A percentile compares a stretch with the other conserved stretches of the same genome.
phyloP scores from a whole-genome alignment of 306 rosid genomes.

The Bauhinia variegata region DNA sequence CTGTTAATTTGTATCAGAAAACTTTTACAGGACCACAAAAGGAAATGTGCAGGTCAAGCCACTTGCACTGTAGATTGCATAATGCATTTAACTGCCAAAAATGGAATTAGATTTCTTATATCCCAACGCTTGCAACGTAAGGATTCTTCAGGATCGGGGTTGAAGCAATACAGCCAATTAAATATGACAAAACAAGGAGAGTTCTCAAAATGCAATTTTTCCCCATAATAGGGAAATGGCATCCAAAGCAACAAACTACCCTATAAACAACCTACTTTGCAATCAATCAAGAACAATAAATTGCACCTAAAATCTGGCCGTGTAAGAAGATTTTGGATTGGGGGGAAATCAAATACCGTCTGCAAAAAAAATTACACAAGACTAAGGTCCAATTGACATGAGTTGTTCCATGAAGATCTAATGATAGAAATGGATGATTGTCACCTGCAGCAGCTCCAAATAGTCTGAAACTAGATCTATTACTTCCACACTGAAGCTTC shows the following conservation, averaged over 20 bases:
- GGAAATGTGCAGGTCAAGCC: conserved; percentile 15
- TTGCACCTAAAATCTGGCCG: conserved; percentile 78
- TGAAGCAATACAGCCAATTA: conserved; percentile 12
- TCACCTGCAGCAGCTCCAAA: conserved; percentile 88
- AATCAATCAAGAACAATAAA: conserved; percentile 21
- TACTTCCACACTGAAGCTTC: conserved; percentile 88
- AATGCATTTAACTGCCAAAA: neutral
- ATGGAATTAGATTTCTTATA: neutral
- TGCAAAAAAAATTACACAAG: conserved; percentile 52
- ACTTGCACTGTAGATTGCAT: conserved; percentile 1
- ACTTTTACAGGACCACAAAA: too few relatives aligned
- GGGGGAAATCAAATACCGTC: conserved; percentile 87
- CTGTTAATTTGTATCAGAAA: neutral
- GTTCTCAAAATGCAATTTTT: neutral
- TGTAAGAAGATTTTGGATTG: conserved; percentile 75
- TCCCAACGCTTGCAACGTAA: neutral
- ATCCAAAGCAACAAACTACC: conserved; percentile 17
- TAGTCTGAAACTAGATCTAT: conserved; percentile 90
- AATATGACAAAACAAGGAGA: conserved; percentile 6
- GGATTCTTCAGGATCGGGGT: neutral
- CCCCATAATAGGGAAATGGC: conserved; percentile 3
- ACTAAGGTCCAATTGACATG: conserved; percentile 30
- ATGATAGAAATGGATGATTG: conserved; percentile 32
- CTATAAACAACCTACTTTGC: conserved; percentile 15
- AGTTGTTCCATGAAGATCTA: conserved; percentile 31